phyloP scores from a whole-genome alignment of 2,329 filamentous ascomycete species.

The Amphichorda felina region DNA sequence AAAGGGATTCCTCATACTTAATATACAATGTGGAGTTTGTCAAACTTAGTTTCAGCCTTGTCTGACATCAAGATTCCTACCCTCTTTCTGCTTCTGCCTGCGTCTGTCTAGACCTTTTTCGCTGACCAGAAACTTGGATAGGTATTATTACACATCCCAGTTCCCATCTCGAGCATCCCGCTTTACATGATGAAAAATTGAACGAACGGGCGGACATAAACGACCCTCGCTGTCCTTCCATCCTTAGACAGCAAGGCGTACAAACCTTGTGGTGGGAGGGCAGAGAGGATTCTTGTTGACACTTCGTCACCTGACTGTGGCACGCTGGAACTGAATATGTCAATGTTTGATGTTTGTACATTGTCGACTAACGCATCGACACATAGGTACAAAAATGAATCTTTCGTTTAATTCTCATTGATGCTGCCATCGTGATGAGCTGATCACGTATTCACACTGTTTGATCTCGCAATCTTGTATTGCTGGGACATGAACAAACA shows the following conservation, averaged over 20 bases:
- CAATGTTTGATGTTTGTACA: constrained; percentile 5
- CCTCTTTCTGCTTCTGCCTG: constrained; percentile 10
- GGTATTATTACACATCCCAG: constrained; percentile 21
- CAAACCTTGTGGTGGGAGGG: constrained; percentile 45
- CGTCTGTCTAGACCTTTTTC: constrained; percentile 8
- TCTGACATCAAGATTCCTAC: constrained; percentile 38
- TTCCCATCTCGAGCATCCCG: constrained; percentile 5
- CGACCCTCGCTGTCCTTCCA: constrained; percentile 35
- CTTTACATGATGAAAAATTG: constrained; percentile 49
- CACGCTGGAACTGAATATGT: too few species aligned
- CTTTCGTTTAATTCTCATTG: constrained; percentile 7
- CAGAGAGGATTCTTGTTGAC: constrained; percentile 48
- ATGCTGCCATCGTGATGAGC: constrained; percentile 30
- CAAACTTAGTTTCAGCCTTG: constrained; percentile 54
- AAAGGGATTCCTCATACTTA: constrained; percentile 59
- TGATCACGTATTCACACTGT: constrained; percentile 47
- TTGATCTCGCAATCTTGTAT: constrained; percentile 32
- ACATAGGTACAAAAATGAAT: constrained; percentile 21
- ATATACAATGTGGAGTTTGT: constrained; percentile 52
- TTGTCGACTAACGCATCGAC: constrained; percentile 16
- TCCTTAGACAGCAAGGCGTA: constrained; percentile 44
- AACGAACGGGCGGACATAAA: constrained; percentile 62
- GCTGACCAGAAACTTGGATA: constrained; percentile 26
- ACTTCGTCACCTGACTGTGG: constrained; percentile 50
- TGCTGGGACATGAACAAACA: constrained; percentile 38